Base-by-base conservation (phyloP, 306 rosid genomes). In the Pterocarpus macrocarpus region DNA sequence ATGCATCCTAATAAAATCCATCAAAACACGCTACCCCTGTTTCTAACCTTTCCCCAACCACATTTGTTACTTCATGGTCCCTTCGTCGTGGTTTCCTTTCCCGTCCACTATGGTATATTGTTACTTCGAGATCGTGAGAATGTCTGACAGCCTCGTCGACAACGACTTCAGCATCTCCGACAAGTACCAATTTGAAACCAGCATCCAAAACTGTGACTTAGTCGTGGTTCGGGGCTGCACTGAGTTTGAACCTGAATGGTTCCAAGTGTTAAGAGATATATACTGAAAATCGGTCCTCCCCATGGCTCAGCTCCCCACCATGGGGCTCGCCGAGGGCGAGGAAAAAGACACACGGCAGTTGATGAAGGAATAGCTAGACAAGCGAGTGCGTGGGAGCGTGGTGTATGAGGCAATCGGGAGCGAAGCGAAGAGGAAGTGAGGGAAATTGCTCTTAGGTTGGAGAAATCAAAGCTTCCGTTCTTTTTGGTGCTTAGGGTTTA, bases 401-500 rank as follows among this genome's bases (percentile, higher is more conserved):
- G 84, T 90, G 35, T 90, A 88, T 35, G 89, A 85, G 1, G 94
- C 94, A 0, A 86, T 88, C 10, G 90, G 91, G 8, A 84, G 87
- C 9, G 88, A 90, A 76, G 84, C 5, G 87, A 85, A 35, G 69
- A 83, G 0, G 89, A 89, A 64, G 75, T 89, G 10, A 76, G n/a
- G 0, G 78, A 82, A 69, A 80, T 90, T 39, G 91, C 94, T 16
- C 28, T 82, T 0, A 91, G 91, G 1, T 64, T 90, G 41, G 90
- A 88, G 35, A 70, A 71, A 14, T 86, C 90, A 0, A 33, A 69
- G 45, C 17, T 86, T 32, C 86, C 83, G 0, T 90, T 86, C 9
- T 81, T 85, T 8, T 88, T 88, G 92, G 89, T 70, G 4, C 69
- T 90, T 0, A 86, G 76, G 41, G 59, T 61, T 9, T 79, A 3